A percentile compares a stretch with the other conserved stretches of the same genome.
phyloP scores from a whole-genome alignment of 768 basidiomycete species.

The Flagelloscypha sp. region DNA sequence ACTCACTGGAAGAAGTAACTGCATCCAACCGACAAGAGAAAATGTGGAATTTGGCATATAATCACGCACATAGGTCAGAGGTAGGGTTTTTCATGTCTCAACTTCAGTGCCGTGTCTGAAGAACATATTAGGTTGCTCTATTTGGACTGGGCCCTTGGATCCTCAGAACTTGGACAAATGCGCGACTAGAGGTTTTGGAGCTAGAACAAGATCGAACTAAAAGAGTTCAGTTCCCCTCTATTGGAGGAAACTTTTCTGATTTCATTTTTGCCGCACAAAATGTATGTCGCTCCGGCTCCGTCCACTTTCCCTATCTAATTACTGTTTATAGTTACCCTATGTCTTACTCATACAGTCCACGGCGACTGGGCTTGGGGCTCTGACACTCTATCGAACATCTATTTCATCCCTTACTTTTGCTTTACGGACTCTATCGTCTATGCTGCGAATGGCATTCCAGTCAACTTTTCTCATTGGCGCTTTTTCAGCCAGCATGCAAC shows the following conservation, averaged over 20 bases:
- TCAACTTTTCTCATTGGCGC: slow-evolving; percentile 82
- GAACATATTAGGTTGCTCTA: no score
- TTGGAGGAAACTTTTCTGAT: slow-evolving; percentile 56
- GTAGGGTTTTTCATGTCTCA: no score
- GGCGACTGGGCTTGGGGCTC: slow-evolving; percentile 68
- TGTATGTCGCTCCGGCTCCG: slow-evolving; percentile 32
- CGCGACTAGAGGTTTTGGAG: slow-evolving; percentile 51
- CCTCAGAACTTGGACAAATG: slow-evolving; percentile 63
- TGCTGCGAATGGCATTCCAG: slow-evolving; percentile 71
- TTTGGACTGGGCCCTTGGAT: slow-evolving; percentile 87
- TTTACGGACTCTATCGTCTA: slow-evolving; percentile 52
- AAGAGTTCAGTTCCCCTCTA: slow-evolving; percentile 39
- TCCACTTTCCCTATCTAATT: slow-evolving; percentile 10
- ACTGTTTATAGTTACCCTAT: slow-evolving; percentile 53
- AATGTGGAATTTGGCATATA: slow-evolving; percentile 68
- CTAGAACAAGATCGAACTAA: slow-evolving; percentile 40
- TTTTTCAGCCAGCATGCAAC: slow-evolving; percentile 67
- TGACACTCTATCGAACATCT: slow-evolving; percentile 73
- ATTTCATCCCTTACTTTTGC: slow-evolving; percentile 66
- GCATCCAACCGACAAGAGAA: slow-evolving; percentile 66
- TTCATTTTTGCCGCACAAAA: slow-evolving; percentile 61
- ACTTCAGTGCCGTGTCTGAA: no score
- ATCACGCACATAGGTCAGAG: slow-evolving; percentile 71
- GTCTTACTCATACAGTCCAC: slow-evolving; percentile 66
- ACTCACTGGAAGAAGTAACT: slow-evolving; percentile 49